Base-by-base conservation (phyloP, 352 stramenopile genomes). In the Chrysophaeum taylorii region DNA sequence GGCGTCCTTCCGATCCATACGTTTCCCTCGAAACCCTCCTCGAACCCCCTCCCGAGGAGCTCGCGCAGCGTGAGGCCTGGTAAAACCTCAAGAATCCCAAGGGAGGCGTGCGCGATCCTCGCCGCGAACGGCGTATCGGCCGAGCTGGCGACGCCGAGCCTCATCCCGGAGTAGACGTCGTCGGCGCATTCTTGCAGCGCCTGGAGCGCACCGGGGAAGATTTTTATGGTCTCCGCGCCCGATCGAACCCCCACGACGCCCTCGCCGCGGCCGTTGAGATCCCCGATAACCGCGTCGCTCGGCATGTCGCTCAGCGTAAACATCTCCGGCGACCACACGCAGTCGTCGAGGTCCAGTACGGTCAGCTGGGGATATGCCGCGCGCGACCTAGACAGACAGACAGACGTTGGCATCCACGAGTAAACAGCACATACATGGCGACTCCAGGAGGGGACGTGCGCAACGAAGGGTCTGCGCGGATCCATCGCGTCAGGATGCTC, bases 321-420 rank as follows among this genome's bases (percentile, higher is more conserved):
- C 83, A 91, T 89, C 77, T 89, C 83, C 73, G 88, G 80, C 76
- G 86, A 77, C 79, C 80, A 86, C 45, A 88, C 79, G 68, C 84
- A 89, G 2, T 81, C 81, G 74, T 89, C 81, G 14, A 72, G 12
- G 57, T 66, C 57, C 14, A 41, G 27, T 9, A 66, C 57, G 33
- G 7, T n/a, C 2, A 66, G 36, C n/a, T 42, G 18, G 12, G 57
- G 57, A n/a, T n/a, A n/a, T n/a, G n/a, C n/a, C n/a, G n/a, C n/a
- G n/a, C n/a, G n/a, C n/a, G n/a, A n/a, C n/a, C n/a, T n/a, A n/a
- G n/a, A n/a, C n/a, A n/a, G n/a, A n/a, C n/a, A n/a, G n/a, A n/a
- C n/a, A n/a, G n/a, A n/a, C n/a, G n/a, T n/a, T n/a, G n/a, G n/a
- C n/a, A n/a, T n/a, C n/a, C n/a, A n/a, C n/a, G n/a, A n/a, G n/a